Evolutionary conservation across 2,329 filamentous ascomycete genomes (phyloP).

Genomic region (Diaporthe caulivora): DNA sequence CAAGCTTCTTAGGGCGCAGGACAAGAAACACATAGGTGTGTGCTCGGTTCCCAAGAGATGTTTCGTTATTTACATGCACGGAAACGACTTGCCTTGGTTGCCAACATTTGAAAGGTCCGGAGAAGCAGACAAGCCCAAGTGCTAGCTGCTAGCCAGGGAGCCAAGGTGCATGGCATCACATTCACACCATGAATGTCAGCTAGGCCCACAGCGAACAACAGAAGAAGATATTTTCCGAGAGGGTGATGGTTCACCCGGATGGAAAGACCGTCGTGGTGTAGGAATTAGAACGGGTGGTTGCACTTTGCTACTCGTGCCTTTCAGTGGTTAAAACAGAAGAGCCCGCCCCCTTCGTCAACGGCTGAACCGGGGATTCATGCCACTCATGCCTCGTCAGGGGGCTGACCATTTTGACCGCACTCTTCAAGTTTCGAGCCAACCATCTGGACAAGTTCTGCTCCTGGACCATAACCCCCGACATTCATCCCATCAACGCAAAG

Average conservation of each 20-base stretch:
- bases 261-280: background rate
- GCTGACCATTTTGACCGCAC: background rate
- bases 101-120: background rate
- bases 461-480: background rate
- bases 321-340: background rate
- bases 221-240: background rate
- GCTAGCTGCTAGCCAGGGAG: background rate
- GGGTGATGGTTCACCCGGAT: no score
- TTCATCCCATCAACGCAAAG: background rate
- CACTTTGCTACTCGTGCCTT: background rate
- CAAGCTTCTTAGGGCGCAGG: background rate
- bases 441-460: background rate
- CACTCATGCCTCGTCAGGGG: background rate
- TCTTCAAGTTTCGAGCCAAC: background rate
- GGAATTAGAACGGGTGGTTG: no score
- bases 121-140: background rate
- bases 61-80: background rate
- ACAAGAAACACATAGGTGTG: no score
- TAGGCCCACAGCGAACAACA: background rate
- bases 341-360: background rate
- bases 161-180: background rate
- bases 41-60: background rate
- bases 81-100: background rate
- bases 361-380: background rate
- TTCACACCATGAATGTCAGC: background rate